Percentiles rank a stretch among this genome's conserved stretches.
Evolutionary conservation across 768 basidiomycete genomes (phyloP).

Genomic region (Serpula lacrymans): DNA sequence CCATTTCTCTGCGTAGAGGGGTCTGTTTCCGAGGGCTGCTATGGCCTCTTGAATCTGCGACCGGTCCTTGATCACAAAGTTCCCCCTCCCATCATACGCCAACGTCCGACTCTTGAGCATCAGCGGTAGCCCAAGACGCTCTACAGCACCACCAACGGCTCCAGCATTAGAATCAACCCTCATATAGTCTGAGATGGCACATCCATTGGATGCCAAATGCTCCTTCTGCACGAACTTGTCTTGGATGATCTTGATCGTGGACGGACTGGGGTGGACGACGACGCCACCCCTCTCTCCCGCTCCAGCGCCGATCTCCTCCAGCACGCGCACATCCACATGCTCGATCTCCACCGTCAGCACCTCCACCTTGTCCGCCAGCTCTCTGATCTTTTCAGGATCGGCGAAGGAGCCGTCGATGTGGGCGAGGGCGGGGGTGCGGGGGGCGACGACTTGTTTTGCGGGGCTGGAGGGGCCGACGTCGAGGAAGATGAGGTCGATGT

Average conservation of each 20-base stretch:
- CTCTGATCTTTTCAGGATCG: slow-evolving; percentile 71
- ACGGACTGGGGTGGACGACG: slow-evolving; percentile 70
- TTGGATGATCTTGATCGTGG: slow-evolving; percentile 84
- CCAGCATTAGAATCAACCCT: slow-evolving; percentile 52
- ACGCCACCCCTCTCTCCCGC: too few species aligned
- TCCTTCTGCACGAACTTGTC: slow-evolving; percentile 65
- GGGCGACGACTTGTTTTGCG: slow-evolving; percentile 82
- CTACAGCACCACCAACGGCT: slow-evolving; percentile 49
- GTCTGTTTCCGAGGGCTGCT: slow-evolving; percentile 54
- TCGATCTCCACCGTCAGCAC: slow-evolving; percentile 96
- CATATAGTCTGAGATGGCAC: slow-evolving; percentile 59
- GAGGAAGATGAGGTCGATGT: slow-evolving; percentile 79
- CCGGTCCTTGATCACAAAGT: slow-evolving; percentile 66
- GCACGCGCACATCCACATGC: slow-evolving; percentile 79
- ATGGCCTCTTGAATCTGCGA: slow-evolving; percentile 51
- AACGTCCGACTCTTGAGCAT: slow-evolving; percentile 97
- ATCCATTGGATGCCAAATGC: slow-evolving; percentile 46
- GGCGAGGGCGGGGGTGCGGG: slow-evolving; percentile 39
- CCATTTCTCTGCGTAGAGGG: slow-evolving; percentile 93
- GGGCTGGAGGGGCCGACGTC: slow-evolving; percentile 79
- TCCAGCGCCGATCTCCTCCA: slow-evolving; percentile 45
- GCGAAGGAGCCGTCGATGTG: slow-evolving; percentile 92
- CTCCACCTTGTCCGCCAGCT: slow-evolving; percentile 78
- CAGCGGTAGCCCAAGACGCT: slow-evolving; percentile 73
- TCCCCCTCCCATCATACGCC: slow-evolving; percentile 96